These are phyloP conservation scores for Gnomoniopsis sp. DNA, from an alignment of 2,329 filamentous ascomycete species.

Conservation along the genomic window DNA sequence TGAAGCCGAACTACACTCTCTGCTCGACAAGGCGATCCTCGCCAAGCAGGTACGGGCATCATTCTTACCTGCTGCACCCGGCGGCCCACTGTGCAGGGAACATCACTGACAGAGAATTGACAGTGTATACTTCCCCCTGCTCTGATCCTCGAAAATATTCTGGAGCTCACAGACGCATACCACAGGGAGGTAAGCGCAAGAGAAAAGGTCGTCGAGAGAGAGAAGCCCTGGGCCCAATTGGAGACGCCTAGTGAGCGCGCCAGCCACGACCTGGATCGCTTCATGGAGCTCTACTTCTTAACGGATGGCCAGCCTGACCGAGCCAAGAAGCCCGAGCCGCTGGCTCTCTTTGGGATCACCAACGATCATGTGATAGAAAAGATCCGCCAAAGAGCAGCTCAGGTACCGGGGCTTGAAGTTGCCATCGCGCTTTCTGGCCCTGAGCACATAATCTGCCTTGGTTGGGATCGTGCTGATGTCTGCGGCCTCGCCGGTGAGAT, in stretches of 20 bases:
- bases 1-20: neutral
- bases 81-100: neutral
- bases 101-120: neutral
- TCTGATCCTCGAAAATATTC: neutral
- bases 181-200: neutral
- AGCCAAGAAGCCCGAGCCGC: slow-evolving; percentile 1
- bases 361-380: neutral
- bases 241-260: slow-evolving; percentile 1
- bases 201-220: neutral
- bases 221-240: neutral
- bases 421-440: neutral
- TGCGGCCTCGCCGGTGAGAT: neutral
- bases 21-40: neutral
- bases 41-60: neutral
- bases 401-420: neutral
- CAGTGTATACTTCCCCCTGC: neutral
- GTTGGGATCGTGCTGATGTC: neutral
- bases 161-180: neutral
- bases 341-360: neutral
- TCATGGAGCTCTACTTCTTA: slow-evolving; percentile 3
- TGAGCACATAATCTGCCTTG: neutral
- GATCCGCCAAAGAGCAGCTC: neutral
- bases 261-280: neutral
- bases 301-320: slow-evolving; percentile 1
- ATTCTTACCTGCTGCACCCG: neutral